These are phyloP conservation scores for Orbilia oligospora DNA, from an alignment of 2,329 filamentous ascomycete genomes.

Conservation along the genomic window DNA sequence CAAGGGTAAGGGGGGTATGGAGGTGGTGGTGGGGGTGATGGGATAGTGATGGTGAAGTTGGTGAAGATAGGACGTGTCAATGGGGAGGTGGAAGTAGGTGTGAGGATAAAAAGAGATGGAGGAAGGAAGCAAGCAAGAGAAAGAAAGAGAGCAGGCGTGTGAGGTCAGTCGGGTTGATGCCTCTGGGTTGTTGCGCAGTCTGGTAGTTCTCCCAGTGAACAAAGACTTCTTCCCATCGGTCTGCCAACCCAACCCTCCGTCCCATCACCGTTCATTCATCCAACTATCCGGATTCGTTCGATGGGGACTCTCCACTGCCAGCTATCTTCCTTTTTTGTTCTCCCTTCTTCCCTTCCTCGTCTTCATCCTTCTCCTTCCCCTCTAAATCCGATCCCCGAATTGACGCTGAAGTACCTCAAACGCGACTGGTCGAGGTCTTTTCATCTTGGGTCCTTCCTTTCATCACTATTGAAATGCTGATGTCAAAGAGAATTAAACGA, in stretches of 20 bases:
- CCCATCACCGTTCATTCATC: background rate
- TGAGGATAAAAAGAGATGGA: background rate
- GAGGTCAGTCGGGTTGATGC: constrained; percentile 5
- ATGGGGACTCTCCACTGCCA: background rate
- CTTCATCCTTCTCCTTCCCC: background rate
- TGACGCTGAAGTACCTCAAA: constrained; percentile 15
- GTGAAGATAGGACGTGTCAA: background rate
- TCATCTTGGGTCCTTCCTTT: background rate
- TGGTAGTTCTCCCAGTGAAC: background rate
- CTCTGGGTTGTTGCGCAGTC: background rate
- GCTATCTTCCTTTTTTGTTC: background rate
- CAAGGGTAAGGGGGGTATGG: background rate
- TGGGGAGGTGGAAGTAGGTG: background rate
- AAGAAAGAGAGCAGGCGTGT: background rate
- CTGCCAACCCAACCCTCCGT: background rate
- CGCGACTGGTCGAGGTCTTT: background rate
- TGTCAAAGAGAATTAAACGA: constrained; percentile 1
- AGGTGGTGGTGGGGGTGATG: background rate
- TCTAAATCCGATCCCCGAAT: background rate
- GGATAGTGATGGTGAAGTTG: background rate
- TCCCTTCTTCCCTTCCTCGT: background rate
- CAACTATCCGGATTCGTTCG: background rate
- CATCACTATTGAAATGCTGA: constrained; percentile 19
- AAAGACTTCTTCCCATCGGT: constrained; percentile 19
- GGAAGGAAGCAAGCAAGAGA: background rate